A percentile compares a stretch with the other conserved stretches of the same genome.
Evolutionary conservation across 208 protist species (phyloP).

Genomic region (Crithidia fasciculata): DNA sequence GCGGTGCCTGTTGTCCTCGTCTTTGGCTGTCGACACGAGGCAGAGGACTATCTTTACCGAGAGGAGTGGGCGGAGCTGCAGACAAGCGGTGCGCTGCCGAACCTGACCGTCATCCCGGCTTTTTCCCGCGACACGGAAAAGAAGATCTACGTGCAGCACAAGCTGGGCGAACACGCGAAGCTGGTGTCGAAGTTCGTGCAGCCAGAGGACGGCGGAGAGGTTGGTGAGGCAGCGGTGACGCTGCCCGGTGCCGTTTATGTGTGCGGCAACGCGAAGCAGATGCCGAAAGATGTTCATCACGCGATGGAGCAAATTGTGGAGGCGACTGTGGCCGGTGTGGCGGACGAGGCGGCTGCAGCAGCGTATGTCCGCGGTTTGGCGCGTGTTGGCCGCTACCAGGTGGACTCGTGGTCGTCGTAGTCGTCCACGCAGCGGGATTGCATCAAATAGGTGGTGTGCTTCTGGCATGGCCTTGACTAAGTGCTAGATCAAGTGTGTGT

Average conservation of each 20-base stretch:
- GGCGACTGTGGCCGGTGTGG: constrained; percentile 50
- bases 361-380: constrained; percentile 43
- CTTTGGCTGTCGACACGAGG: constrained; percentile 74
- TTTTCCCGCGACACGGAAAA: constrained; percentile 82
- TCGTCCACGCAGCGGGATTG: not conserved
- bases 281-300: constrained; percentile 78
- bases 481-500: no score
- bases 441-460: not conserved
- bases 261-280: constrained; percentile 88
- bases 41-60: constrained; percentile 79
- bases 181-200: constrained; percentile 58
- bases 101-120: constrained; percentile 69
- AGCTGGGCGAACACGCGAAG: constrained; percentile 67
- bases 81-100: constrained; percentile 32
- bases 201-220: constrained; percentile 24
- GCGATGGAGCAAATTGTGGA: constrained; percentile 61
- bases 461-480: no score
- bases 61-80: constrained; percentile 62
- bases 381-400: constrained; percentile 66
- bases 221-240: constrained; percentile 3
- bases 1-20: constrained; percentile 77
- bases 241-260: constrained; percentile 52
- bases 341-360: constrained; percentile 39
- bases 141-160: constrained; percentile 91
- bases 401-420: constrained; percentile 90